Evolutionary conservation across 371 early-diverging fungal genomes (phyloP).

Genomic region (Mucor mucedo): DNA sequence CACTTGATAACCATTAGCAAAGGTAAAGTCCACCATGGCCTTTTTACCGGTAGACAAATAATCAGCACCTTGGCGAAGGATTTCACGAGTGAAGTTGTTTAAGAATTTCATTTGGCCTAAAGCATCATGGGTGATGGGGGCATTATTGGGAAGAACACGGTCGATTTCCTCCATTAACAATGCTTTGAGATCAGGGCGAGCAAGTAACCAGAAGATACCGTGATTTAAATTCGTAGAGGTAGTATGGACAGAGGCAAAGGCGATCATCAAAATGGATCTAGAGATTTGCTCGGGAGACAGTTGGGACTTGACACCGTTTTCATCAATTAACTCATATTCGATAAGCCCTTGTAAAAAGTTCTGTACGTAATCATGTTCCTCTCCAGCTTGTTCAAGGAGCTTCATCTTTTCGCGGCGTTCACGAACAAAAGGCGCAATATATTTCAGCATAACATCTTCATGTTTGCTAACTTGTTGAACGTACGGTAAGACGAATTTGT

Average conservation of each 20-base stretch:
- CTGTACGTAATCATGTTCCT: constrained; percentile 1
- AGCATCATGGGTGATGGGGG: constrained; percentile 22
- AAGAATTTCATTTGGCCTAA: constrained; percentile 39
- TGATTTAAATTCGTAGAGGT: constrained; percentile 35
- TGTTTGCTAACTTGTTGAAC: constrained; percentile 19
- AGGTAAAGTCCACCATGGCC: constrained; percentile 34
- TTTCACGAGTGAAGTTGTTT: constrained; percentile 45
- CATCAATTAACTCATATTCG: constrained; percentile 29
- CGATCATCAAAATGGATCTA: constrained; percentile 31
- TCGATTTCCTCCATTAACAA: constrained; percentile 34
- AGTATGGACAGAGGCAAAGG: constrained; percentile 49
- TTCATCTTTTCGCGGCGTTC: constrained; percentile 24
- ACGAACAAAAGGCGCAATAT: constrained; percentile 29
- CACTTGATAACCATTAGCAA: constrained; percentile 47
- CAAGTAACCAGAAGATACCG: constrained; percentile 38
- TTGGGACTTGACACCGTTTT: neutral
- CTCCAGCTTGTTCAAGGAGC: constrained; percentile 12
- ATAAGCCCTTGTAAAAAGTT: constrained; percentile 38
- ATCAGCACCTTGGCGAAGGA: constrained; percentile 39
- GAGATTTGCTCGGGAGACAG: constrained; percentile 21
- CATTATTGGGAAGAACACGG: constrained; percentile 26
- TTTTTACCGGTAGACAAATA: constrained; percentile 36
- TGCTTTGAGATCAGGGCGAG: constrained; percentile 36
- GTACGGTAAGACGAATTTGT: constrained; percentile 31
- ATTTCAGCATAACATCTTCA: constrained; percentile 30